Percentiles rank a stretch among this genome's conserved stretches.
phyloP scores from a whole-genome alignment of 2,329 filamentous ascomycete species.

The Ceratocystis diversiconidia region DNA sequence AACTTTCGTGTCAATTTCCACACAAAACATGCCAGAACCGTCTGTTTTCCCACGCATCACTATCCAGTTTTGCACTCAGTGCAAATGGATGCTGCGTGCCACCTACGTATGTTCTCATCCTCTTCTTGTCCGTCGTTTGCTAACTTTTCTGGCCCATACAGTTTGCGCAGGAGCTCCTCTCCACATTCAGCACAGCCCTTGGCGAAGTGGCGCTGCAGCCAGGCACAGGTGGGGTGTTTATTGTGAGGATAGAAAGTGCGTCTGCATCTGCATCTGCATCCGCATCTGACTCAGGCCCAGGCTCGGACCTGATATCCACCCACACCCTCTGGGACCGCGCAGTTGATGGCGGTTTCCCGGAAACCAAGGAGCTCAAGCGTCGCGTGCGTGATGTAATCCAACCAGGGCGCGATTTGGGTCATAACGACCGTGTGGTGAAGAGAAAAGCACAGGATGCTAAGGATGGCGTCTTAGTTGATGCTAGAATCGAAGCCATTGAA shows the following conservation, averaged over 20 bases:
- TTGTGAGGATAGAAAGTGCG: conserved; percentile 47
- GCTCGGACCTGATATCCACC: not conserved
- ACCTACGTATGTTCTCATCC: conserved; percentile 51
- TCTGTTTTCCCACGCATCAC: conserved; percentile 49
- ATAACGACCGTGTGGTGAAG: conserved; percentile 47
- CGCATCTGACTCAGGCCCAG: not conserved
- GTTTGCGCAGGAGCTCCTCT: conserved; percentile 91
- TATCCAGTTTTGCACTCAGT: conserved; percentile 90
- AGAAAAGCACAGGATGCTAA: conserved; percentile 19
- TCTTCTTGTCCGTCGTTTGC: conserved; percentile 1
- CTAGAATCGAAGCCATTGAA: not conserved
- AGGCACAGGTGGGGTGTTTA: conserved; percentile 69
- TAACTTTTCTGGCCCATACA: conserved; percentile 27
- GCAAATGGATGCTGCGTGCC: conserved; percentile 78
- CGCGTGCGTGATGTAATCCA: conserved; percentile 70
- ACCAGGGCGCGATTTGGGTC: conserved; percentile 63
- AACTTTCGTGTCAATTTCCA: not conserved
- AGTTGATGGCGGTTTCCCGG: conserved; percentile 75
- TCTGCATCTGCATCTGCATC: conserved; percentile 1
- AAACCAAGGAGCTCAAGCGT: conserved; percentile 83
- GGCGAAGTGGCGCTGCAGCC: conserved; percentile 83
- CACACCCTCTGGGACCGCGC: conserved; percentile 76
- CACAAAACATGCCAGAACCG: not conserved
- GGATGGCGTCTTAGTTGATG: conserved; percentile 21
- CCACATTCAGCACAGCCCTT: conserved; percentile 70